These are phyloP conservation scores for Immersiporthe knoxdaviesiana DNA, from an alignment of 2,329 filamentous ascomycete genomes.

Conservation along the genomic window DNA sequence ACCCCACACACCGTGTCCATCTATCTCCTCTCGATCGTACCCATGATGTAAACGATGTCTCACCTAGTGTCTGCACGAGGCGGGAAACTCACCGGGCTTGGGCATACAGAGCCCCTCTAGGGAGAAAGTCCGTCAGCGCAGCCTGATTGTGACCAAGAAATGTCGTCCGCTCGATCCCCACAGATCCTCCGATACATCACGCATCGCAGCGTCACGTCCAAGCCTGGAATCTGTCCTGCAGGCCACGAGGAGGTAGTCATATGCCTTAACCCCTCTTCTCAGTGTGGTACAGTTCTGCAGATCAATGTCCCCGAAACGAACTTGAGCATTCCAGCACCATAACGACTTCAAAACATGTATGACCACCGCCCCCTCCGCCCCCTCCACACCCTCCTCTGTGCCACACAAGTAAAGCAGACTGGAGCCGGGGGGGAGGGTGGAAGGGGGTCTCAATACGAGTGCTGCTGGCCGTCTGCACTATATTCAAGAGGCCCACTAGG, in stretches of 20 bases:
- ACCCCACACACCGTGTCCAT: background rate
- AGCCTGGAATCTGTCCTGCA: too few species aligned
- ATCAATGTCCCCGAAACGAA: background rate
- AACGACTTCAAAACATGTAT: background rate
- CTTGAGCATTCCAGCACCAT: background rate
- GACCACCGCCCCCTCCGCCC: too few species aligned
- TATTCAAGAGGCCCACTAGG: background rate
- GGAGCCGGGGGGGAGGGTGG: too few species aligned
- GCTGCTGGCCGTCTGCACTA: background rate
- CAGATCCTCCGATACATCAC: too few species aligned
- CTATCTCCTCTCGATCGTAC: background rate
- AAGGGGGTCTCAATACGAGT: background rate
- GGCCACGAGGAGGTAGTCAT: background rate
- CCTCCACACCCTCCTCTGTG: too few species aligned
- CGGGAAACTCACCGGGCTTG: too few species aligned
- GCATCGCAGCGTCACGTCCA: background rate
- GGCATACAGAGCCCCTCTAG: too few species aligned
- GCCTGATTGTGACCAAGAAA: background rate
- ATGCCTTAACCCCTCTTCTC: background rate
- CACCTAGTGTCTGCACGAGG: background rate
- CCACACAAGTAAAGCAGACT: background rate
- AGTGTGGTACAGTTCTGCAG: background rate
- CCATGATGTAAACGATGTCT: background rate
- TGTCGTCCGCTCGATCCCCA: too few species aligned
- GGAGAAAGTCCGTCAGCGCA: too few species aligned